These are phyloP conservation scores for Paecilomyces sp. DNA, from an alignment of 2,329 filamentous ascomycete genomes.

Conservation along the genomic window DNA sequence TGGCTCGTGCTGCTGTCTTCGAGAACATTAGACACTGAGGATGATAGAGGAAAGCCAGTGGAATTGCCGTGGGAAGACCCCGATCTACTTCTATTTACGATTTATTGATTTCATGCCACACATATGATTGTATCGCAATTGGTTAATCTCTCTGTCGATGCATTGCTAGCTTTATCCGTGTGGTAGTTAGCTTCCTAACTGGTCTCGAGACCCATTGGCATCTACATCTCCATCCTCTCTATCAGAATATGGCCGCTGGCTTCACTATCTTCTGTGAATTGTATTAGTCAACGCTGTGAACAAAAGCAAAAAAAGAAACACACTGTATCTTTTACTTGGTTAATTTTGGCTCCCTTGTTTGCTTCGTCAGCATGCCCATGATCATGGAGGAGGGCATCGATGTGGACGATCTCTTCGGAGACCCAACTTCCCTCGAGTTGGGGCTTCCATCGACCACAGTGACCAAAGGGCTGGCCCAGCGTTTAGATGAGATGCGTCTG, in stretches of 20 bases:
- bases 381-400: slow-evolving; percentile 54
- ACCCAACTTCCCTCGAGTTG: slow-evolving; percentile 52
- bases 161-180: not conserved
- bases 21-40: not conserved
- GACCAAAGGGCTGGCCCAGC: slow-evolving; percentile 61
- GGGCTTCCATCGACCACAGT: slow-evolving; percentile 48
- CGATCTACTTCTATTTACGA: not conserved
- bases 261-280: not conserved
- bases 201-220: not conserved
- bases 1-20: not conserved
- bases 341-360: not conserved
- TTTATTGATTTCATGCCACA: too few species aligned
- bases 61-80: not conserved
- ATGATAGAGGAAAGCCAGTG: not conserved
- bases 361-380: slow-evolving; percentile 35
- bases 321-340: not conserved
- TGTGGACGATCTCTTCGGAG: slow-evolving; percentile 70
- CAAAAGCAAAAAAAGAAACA: not conserved
- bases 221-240: not conserved
- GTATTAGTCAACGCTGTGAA: not conserved
- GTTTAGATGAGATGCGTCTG: slow-evolving; percentile 68
- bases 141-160: not conserved
- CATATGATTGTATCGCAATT: not conserved
- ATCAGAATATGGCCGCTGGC: not conserved
- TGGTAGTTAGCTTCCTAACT: not conserved